Conservation (phyloP, 306 rosid genomes). For the Glycine soja region DNA sequence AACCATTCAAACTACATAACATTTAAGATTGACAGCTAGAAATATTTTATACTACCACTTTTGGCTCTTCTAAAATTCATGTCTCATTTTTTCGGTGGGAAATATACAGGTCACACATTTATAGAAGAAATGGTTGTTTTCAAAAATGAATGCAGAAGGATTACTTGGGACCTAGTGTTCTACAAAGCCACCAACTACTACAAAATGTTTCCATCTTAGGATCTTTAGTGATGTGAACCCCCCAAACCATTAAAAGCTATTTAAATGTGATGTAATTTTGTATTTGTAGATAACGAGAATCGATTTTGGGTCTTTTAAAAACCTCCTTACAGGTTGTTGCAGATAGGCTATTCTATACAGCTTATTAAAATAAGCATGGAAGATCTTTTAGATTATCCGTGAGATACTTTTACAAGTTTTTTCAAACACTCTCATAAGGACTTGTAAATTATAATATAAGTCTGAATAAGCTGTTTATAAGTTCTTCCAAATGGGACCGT, state of each 20-base stretch:
- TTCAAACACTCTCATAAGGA: too few relatives aligned
- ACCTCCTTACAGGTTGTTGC: too few relatives aligned
- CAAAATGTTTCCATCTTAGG: not conserved
- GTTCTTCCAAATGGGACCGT: too few relatives aligned
- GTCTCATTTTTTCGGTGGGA: constrained; percentile 15
- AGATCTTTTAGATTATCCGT: too few relatives aligned
- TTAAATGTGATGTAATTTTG: not conserved
- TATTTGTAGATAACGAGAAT: not conserved
- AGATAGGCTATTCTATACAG: too few relatives aligned
- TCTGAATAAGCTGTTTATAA: too few relatives aligned
- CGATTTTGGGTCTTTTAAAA: not conserved
- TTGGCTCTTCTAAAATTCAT: constrained; percentile 1
- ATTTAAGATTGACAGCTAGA: constrained; percentile 24
- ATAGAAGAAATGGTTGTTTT: not conserved
- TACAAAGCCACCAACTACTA: not conserved
- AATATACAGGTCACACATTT: not conserved
- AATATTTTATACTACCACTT: not conserved
- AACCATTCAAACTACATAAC: constrained; percentile 31
- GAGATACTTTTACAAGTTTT: too few relatives aligned
- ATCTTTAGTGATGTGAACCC: not conserved
- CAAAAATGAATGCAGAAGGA: not conserved
- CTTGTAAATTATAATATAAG: too few relatives aligned
- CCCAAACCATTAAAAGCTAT: not conserved
- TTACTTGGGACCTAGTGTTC: constrained; percentile 2
- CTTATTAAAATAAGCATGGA: too few relatives aligned